Evolutionary conservation across 2,329 filamentous ascomycete genomes (phyloP).

Genomic region (Scytalidium lignicola): DNA sequence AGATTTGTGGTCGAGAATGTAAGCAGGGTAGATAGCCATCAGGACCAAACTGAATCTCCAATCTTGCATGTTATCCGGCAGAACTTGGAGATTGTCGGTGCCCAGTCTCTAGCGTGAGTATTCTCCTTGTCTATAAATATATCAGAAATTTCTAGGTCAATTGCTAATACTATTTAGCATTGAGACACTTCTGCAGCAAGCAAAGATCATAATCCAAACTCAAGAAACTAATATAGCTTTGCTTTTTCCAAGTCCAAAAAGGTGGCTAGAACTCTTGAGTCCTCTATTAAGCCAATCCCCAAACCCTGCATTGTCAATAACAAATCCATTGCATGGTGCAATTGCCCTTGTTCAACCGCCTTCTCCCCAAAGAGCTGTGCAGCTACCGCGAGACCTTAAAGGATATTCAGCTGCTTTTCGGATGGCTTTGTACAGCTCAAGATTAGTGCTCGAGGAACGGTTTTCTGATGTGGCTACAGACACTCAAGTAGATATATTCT

Average conservation of each 20-base stretch:
- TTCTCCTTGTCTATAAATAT: not conserved
- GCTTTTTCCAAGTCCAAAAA: slow-evolving; percentile 56
- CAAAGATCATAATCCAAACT: slow-evolving; percentile 33
- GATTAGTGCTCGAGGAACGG: slow-evolving; percentile 45
- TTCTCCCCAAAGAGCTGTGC: slow-evolving; percentile 14
- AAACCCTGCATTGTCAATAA: slow-evolving; percentile 65
- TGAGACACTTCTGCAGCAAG: slow-evolving; percentile 48
- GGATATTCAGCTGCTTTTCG: slow-evolving; percentile 70
- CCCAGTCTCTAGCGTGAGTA: slow-evolving; percentile 47
- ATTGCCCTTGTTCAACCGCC: slow-evolving; percentile 53
- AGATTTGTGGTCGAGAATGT: slow-evolving; percentile 39
- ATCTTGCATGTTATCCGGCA: slow-evolving; percentile 48
- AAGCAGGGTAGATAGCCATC: slow-evolving; percentile 2
- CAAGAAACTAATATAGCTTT: slow-evolving; percentile 30
- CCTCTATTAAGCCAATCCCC: slow-evolving; percentile 48
- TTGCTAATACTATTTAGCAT: slow-evolving; percentile 34
- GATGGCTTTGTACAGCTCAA: slow-evolving; percentile 66
- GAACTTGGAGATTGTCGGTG: slow-evolving; percentile 45
- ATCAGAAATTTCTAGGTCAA: not conserved
- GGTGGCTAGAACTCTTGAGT: slow-evolving; percentile 62
- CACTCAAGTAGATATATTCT: slow-evolving; percentile 45
- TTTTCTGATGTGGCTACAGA: slow-evolving; percentile 33
- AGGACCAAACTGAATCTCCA: slow-evolving; percentile 28
- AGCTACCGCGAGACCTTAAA: slow-evolving; percentile 52
- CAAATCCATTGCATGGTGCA: slow-evolving; percentile 65